phyloP scores from a whole-genome alignment of 2,329 filamentous ascomycete species.

The Alternaria gaisen region DNA sequence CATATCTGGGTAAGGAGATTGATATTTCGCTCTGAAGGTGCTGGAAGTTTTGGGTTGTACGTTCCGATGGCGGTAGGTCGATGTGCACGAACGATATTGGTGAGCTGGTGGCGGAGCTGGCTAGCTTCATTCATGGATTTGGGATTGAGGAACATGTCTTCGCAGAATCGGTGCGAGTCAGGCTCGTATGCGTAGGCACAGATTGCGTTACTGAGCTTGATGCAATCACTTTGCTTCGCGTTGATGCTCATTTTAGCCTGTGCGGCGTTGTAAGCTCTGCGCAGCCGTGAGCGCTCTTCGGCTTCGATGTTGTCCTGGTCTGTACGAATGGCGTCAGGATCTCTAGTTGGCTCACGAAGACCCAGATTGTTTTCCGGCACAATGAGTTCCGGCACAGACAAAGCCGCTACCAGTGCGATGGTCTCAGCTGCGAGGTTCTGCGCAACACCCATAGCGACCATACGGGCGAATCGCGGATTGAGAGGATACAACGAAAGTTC shows the following conservation, averaged over 20 bases:
- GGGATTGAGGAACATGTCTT: slow-evolving; percentile 81
- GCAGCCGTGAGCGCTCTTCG: slow-evolving; percentile 70
- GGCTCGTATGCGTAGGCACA: slow-evolving; percentile 72
- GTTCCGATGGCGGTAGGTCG: slow-evolving; percentile 60
- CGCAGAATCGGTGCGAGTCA: slow-evolving; percentile 75
- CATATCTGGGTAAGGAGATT: slow-evolving; percentile 89
- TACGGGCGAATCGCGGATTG: slow-evolving; percentile 88
- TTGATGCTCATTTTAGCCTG: slow-evolving; percentile 84
- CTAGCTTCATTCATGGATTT: slow-evolving; percentile 88
- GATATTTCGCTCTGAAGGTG: slow-evolving; percentile 71
- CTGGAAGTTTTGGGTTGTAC: slow-evolving; percentile 62
- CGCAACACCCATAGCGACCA: slow-evolving; percentile 85
- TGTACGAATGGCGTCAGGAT: slow-evolving; percentile 59
- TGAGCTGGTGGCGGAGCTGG: slow-evolving; percentile 84
- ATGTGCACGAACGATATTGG: slow-evolving; percentile 78
- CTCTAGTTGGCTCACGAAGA: slow-evolving; percentile 60
- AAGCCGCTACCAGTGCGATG: slow-evolving; percentile 84
- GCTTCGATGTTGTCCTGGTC: slow-evolving; percentile 77
- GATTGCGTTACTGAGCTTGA: slow-evolving; percentile 89
- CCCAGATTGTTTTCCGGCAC: slow-evolving; percentile 81
- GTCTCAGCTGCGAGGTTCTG: slow-evolving; percentile 85
- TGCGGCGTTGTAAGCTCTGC: slow-evolving; percentile 72
- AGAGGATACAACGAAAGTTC: slow-evolving; percentile 90
- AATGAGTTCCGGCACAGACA: slow-evolving; percentile 90
- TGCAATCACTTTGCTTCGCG: slow-evolving; percentile 78